phyloP scores from a whole-genome alignment of 2,329 filamentous ascomycete species.

The Arthrobotrys megalospora region DNA sequence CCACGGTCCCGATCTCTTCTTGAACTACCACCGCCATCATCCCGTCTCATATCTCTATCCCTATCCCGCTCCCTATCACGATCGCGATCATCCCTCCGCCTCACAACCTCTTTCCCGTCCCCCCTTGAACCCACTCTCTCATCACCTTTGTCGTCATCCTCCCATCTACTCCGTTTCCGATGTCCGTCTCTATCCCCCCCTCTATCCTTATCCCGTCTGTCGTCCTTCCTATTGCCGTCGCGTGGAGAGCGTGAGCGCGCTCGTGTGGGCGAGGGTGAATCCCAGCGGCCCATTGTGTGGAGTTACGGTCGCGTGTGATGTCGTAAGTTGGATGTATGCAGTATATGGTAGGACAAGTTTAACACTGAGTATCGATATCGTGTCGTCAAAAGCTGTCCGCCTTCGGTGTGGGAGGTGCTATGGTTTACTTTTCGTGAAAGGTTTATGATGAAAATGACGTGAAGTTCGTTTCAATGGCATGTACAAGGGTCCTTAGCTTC shows the following conservation, averaged over 20 bases:
- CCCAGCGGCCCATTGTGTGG: conserved; percentile 54
- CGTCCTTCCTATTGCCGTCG: conserved; percentile 28
- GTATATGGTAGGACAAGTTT: no score
- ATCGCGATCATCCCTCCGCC: conserved; percentile 58
- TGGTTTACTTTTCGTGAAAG: no score
- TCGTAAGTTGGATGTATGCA: background rate
- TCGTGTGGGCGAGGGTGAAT: conserved; percentile 46
- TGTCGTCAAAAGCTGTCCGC: no score
- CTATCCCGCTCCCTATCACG: conserved; percentile 64
- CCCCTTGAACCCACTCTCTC: conserved; percentile 56
- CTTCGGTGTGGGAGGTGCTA: no score
- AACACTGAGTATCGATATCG: no score
- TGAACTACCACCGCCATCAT: conserved; percentile 61
- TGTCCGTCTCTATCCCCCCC: conserved; percentile 14
- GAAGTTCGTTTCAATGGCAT: no score
- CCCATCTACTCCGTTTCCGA: conserved; percentile 32
- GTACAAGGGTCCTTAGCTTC: no score
- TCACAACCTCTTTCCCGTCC: conserved; percentile 56
- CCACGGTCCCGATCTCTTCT: conserved; percentile 21
- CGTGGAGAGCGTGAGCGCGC: conserved; percentile 56
- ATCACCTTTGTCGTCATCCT: conserved; percentile 23
- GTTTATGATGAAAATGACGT: no score
- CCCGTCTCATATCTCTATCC: conserved; percentile 66
- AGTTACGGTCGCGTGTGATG: background rate
- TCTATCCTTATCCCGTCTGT: conserved; percentile 15